Conservation (phyloP, 2,329 filamentous ascomycete genomes). For the Alternaria rosae region DNA sequence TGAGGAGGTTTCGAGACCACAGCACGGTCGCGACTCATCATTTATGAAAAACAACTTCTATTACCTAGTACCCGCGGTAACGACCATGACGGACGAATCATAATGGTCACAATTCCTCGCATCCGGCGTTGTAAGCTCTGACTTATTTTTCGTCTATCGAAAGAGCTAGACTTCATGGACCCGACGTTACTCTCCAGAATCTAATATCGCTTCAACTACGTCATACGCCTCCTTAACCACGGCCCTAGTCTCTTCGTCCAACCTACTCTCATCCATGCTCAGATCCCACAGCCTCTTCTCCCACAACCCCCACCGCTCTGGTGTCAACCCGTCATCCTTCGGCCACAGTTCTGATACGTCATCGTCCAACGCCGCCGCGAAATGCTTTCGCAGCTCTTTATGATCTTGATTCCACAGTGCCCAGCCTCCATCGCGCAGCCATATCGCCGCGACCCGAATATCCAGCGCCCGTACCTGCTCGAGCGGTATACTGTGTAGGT, state of each 20-base stretch:
- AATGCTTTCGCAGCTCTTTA: neutral
- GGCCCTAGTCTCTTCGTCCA: neutral
- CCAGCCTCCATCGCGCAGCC: neutral
- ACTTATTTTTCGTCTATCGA: no score
- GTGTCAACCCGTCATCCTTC: neutral
- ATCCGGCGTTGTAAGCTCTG: no score
- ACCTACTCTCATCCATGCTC: neutral
- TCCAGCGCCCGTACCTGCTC: slow-evolving; percentile 3
- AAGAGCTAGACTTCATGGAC: no score
- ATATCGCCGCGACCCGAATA: slow-evolving; percentile 6
- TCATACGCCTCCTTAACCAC: neutral
- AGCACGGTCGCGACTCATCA: neutral
- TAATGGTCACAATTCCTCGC: no score
- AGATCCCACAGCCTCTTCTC: neutral
- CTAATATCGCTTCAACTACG: neutral
- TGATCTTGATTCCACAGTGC: neutral
- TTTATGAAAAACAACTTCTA: no score
- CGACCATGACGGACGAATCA: no score
- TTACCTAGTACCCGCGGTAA: no score
- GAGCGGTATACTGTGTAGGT: neutral
- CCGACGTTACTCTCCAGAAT: neutral
- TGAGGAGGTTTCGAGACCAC: neutral
- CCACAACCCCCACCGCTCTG: slow-evolving; percentile 6
- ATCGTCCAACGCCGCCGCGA: neutral
- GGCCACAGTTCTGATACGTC: neutral